Evolutionary conservation across 2,329 filamentous ascomycete species (phyloP).

Genomic region (Beauveria brongniartii): DNA sequence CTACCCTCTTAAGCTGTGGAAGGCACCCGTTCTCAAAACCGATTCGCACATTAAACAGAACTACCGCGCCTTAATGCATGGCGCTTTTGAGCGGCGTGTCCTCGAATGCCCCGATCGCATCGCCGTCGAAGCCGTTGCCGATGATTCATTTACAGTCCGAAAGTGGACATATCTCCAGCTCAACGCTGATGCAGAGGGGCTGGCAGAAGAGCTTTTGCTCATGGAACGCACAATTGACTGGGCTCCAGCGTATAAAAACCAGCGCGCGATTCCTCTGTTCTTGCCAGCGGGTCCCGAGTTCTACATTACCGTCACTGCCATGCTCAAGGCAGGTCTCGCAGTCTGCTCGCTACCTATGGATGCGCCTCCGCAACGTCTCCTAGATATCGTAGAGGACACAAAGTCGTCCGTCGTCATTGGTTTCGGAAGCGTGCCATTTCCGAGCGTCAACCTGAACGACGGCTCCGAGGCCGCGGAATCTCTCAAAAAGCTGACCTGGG

Average conservation of each 20-base stretch:
- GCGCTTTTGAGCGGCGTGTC: slow-evolving; percentile 7
- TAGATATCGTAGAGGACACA: slow-evolving; percentile 7
- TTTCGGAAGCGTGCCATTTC: slow-evolving; percentile 17
- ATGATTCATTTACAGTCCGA: slow-evolving; percentile 8
- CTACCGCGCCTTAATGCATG: slow-evolving; percentile 7
- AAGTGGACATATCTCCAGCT: slow-evolving; percentile 9
- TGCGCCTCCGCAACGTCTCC: slow-evolving; percentile 7
- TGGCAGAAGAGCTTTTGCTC: slow-evolving; percentile 6
- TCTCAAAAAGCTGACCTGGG: slow-evolving; percentile 8
- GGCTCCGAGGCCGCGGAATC: slow-evolving; percentile 1
- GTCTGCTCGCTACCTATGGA: slow-evolving; percentile 10
- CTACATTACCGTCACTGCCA: slow-evolving; percentile 14
- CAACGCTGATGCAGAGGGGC: slow-evolving; percentile 6
- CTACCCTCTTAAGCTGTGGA: slow-evolving; percentile 5
- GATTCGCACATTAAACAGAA: slow-evolving; percentile 2
- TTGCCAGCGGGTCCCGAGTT: slow-evolving; percentile 11
- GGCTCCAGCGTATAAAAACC: slow-evolving; percentile 6
- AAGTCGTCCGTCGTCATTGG: slow-evolving; percentile 12
- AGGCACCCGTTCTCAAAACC: slow-evolving; percentile 5
- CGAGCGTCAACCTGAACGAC: slow-evolving; percentile 17
- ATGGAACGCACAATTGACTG: slow-evolving; percentile 8
- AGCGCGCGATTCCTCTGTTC: slow-evolving; percentile 11
- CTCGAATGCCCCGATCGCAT: slow-evolving; percentile 5
- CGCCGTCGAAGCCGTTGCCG: slow-evolving; percentile 7
- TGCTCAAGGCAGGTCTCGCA: slow-evolving; percentile 9